Conservation (phyloP, 2,329 filamentous ascomycete genomes). For the Lecanicillium sp. region DNA sequence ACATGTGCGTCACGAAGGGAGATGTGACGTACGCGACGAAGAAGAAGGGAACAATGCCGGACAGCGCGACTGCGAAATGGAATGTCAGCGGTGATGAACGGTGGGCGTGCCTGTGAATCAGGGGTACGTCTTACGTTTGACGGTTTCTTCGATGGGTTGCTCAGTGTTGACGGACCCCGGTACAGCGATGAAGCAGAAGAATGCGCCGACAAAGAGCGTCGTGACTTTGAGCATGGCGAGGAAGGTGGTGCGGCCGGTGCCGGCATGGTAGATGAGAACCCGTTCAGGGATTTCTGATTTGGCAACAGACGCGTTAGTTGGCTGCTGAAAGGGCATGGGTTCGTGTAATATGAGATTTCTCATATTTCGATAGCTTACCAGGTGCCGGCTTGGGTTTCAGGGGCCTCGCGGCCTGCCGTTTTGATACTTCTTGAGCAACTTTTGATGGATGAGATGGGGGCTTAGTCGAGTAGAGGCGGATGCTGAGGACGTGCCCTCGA, state of each 20-base stretch:
- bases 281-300: conserved; percentile 46
- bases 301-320: neutral
- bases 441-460: neutral
- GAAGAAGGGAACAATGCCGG: conserved; percentile 58
- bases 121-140: conserved; percentile 29
- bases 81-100: conserved; percentile 1
- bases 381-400: neutral
- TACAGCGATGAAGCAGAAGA: conserved; percentile 58
- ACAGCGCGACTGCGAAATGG: conserved; percentile 43
- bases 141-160: conserved; percentile 29
- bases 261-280: conserved; percentile 70
- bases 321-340: neutral
- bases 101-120: neutral
- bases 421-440: conserved; percentile 2
- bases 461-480: conserved; percentile 3
- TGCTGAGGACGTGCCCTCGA: neutral
- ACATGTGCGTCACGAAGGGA: conserved; percentile 67
- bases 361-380: neutral
- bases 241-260: conserved; percentile 59
- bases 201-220: conserved; percentile 61
- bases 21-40: conserved; percentile 59
- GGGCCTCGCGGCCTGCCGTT: neutral
- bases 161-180: conserved; percentile 49
- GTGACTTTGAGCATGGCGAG: conserved; percentile 66
- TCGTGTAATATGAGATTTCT: neutral